Conservation (phyloP, 768 basidiomycete genomes). For the Rhodotorula diobovata region DNA sequence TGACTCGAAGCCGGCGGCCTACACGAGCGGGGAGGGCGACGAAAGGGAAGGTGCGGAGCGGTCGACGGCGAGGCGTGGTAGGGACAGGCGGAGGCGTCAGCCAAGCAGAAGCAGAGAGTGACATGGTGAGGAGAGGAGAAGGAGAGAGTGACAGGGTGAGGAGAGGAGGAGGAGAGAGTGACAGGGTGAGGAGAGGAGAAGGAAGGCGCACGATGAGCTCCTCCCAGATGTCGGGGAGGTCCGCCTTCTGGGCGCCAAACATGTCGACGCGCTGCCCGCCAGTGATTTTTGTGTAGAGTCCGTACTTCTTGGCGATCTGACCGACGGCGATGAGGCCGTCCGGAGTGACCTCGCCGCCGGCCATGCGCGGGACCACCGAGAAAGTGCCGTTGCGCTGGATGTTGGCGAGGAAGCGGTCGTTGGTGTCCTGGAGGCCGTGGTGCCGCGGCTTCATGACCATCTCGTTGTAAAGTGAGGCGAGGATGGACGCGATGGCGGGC, state of each 20-base stretch:
- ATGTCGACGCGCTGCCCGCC: conserved; percentile 62
- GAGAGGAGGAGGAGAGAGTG: background rate
- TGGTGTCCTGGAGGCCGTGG: conserved; percentile 55
- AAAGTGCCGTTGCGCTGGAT: conserved; percentile 54
- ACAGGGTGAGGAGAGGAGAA: too few species aligned
- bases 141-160: background rate
- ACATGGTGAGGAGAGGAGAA: too few species aligned
- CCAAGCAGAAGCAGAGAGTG: too few species aligned
- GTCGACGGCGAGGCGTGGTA: too few species aligned
- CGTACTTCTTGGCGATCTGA: conserved; percentile 62
- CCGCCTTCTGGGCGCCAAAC: conserved; percentile 66
- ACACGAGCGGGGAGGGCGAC: too few species aligned
- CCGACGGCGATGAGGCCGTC: conserved; percentile 64
- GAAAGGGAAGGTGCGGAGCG: too few species aligned
- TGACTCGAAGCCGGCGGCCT: conserved; percentile 63
- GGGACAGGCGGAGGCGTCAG: too few species aligned
- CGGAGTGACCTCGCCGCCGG: conserved; percentile 67
- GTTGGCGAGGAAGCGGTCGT: conserved; percentile 52
- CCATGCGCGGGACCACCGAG: conserved; percentile 65
- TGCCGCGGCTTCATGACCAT: conserved; percentile 61
- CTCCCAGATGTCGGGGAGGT: conserved; percentile 64
- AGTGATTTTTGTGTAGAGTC: conserved; percentile 59
- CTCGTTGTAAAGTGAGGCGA: conserved; percentile 60
- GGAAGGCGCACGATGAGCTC: conserved; percentile 51
- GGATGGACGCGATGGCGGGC: conserved; percentile 57